These are phyloP conservation scores for Bacterosira constricta DNA, from an alignment of 108 stramenopile species.

Conservation along the genomic window DNA sequence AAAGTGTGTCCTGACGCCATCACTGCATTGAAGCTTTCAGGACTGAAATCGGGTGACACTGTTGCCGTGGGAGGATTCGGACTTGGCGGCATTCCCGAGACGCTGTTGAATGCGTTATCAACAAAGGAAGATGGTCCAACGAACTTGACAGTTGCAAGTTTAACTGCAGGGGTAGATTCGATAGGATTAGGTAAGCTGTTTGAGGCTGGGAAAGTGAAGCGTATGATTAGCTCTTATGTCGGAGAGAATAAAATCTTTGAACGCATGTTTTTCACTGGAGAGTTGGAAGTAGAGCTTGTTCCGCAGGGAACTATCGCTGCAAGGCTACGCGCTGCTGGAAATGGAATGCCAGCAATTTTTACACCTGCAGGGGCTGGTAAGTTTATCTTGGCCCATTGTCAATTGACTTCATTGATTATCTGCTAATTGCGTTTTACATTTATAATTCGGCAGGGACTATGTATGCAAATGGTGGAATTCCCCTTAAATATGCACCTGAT, in stretches of 20 bases:
- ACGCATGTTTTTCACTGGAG: constrained; percentile 82
- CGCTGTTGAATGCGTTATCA: constrained; percentile 60
- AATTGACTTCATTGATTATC: too few species aligned
- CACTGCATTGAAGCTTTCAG: constrained; percentile 45
- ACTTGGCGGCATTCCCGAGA: constrained; percentile 78
- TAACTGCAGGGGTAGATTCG: constrained; percentile 87
- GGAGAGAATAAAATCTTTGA: constrained; percentile 93
- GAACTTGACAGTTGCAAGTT: constrained; percentile 79
- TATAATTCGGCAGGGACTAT: constrained; percentile 75
- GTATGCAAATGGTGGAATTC: constrained; percentile 89
- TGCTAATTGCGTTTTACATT: too few species aligned
- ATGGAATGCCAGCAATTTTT: constrained; percentile 92
- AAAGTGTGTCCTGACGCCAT: constrained; percentile 48
- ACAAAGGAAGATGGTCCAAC: constrained; percentile 39
- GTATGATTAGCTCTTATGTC: constrained; percentile 88
- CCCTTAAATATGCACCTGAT: constrained; percentile 84
- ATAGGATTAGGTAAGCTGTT: constrained; percentile 81
- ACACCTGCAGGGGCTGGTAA: constrained; percentile 88
- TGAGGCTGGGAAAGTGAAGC: constrained; percentile 82
- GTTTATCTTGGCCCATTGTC: too few species aligned
- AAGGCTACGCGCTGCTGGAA: constrained; percentile 83
- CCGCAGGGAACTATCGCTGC: constrained; percentile 92
- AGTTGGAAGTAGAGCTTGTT: constrained; percentile 87
- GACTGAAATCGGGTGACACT: constrained; percentile 45
- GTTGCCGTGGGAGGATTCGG: constrained; percentile 74